A percentile compares a stretch with the other conserved stretches of the same genome.
Evolutionary conservation across 1,284 basidiomycete species (phyloP).

Genomic region (Grifola frondosa): DNA sequence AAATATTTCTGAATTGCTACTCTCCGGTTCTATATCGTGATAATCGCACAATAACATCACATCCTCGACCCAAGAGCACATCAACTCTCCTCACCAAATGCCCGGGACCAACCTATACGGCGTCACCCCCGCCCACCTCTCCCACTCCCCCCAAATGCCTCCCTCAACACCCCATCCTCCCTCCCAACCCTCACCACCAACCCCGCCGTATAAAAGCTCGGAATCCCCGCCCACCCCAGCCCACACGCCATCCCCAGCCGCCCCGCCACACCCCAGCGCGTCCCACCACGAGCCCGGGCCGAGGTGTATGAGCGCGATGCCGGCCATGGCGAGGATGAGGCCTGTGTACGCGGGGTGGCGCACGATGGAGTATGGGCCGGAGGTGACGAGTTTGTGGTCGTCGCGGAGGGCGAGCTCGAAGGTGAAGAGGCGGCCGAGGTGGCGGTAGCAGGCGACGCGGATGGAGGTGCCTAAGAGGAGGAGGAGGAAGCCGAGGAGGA

Average conservation of each 20-base stretch:
- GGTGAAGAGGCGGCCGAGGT: neutral
- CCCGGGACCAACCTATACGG: slow-evolving; percentile 1
- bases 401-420: slow-evolving; percentile 1
- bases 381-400: slow-evolving; percentile 1
- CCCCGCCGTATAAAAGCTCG: too few relatives aligned
- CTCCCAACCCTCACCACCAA: neutral
- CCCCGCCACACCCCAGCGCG: too few relatives aligned
- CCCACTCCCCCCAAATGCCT: slow-evolving; percentile 2
- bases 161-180: neutral
- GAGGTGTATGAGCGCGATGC: too few relatives aligned
- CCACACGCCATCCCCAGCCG: too few relatives aligned
- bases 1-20: too few relatives aligned
- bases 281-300: too few relatives aligned
- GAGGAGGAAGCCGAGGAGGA: neutral
- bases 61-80: too few relatives aligned
- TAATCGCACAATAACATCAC: too few relatives aligned
- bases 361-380: slow-evolving; percentile 1
- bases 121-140: neutral
- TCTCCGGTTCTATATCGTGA: too few relatives aligned
- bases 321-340: neutral
- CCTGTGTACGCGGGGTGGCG: slow-evolving; percentile 3
- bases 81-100: neutral
- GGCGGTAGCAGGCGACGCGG: neutral
- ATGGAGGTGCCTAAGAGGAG: neutral
- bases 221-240: too few relatives aligned